phyloP scores from a whole-genome alignment of 768 basidiomycete genomes.

The Mycena rebaudengoi region DNA sequence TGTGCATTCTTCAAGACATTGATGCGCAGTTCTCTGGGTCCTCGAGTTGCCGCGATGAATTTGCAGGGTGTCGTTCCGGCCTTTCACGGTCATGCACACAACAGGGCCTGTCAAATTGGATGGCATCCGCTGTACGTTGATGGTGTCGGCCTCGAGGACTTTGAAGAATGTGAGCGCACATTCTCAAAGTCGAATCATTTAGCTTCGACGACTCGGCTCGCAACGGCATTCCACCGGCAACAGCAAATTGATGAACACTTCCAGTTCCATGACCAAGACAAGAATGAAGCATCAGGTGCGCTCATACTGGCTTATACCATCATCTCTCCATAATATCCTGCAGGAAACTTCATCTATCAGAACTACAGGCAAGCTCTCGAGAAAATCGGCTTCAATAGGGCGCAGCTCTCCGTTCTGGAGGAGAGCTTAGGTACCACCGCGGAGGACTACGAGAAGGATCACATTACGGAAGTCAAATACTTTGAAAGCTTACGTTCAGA shows the following conservation, averaged over 20 bases:
- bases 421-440: not conserved
- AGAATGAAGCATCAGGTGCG: conserved; percentile 26
- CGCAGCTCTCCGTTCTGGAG: not conserved
- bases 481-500: not conserved
- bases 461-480: not conserved
- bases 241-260: conserved; percentile 36
- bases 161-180: conserved; percentile 34
- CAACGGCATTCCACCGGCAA: conserved; percentile 32
- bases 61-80: conserved; percentile 22
- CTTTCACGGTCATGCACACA: conserved; percentile 40
- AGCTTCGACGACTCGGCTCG: conserved; percentile 28
- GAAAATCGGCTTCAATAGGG: conserved; percentile 1
- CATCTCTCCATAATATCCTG: not conserved
- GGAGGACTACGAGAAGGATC: conserved; percentile 9
- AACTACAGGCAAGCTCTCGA: conserved; percentile 14
- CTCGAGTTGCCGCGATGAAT: conserved; percentile 6
- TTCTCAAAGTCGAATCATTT: conserved; percentile 39
- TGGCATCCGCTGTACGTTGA: conserved; percentile 33
- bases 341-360: conserved; percentile 18
- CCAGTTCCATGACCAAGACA: conserved; percentile 28
- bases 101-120: conserved; percentile 33
- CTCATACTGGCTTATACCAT: not conserved
- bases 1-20: conserved; percentile 38
- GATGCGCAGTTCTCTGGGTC: conserved; percentile 26
- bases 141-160: conserved; percentile 38